Evolutionary conservation across 306 rosid species (phyloP).

Genomic region (Cucumis melo): DNA sequence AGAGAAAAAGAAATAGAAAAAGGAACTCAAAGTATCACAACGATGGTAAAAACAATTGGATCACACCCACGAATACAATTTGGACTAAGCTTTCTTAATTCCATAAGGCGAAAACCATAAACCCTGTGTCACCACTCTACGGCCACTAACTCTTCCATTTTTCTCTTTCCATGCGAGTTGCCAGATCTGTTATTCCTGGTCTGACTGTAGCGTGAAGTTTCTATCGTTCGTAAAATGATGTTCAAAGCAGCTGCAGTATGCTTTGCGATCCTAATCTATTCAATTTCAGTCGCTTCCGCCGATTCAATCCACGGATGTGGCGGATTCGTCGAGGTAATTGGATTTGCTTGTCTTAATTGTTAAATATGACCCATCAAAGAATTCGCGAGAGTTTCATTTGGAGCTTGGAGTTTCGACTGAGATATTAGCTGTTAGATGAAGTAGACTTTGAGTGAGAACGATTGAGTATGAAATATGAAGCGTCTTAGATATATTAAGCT

Average conservation of each 20-base stretch:
- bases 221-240: not conserved
- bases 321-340: slow-evolving; percentile 51
- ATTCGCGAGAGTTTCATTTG: not conserved
- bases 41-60: too few relatives aligned
- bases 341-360: not conserved
- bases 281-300: slow-evolving; percentile 39
- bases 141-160: not conserved
- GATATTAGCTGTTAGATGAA: not conserved
- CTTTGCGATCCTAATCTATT: slow-evolving; percentile 14
- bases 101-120: not conserved
- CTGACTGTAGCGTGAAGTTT: not conserved
- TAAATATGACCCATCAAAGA: not conserved
- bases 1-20: too few relatives aligned
- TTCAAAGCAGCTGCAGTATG: not conserved
- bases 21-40: too few relatives aligned
- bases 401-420: not conserved
- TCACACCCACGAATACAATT: not conserved
- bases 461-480: not conserved
- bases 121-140: not conserved
- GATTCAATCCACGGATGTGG: slow-evolving; percentile 67
- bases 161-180: not conserved
- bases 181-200: slow-evolving; percentile 3
- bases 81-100: not conserved
- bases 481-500: not conserved
- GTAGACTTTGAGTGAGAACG: not conserved